Conservation (phyloP, 306 rosid genomes). For the Trifolium pratense region DNA sequence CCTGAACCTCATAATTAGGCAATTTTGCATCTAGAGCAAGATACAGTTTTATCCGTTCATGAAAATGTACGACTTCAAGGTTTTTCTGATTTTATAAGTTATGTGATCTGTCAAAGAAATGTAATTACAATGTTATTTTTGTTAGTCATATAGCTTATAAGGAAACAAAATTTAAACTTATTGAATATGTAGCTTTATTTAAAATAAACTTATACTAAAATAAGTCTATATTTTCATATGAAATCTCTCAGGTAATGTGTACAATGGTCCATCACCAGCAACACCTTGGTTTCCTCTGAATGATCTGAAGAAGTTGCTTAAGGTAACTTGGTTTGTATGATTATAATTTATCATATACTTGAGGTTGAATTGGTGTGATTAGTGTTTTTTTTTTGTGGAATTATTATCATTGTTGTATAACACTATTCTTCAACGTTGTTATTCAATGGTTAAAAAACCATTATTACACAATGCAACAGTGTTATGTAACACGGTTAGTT, state of each 20-base stretch:
- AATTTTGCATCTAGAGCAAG: conserved; percentile 80
- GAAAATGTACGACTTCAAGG: conserved; percentile 96
- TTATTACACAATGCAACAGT: too few relatives aligned
- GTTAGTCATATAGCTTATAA: neutral
- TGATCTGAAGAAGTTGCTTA: conserved; percentile 50
- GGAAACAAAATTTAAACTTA: neutral
- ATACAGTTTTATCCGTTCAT: conserved; percentile 68
- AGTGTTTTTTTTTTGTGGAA: too few relatives aligned
- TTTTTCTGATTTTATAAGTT: conserved; percentile 82
- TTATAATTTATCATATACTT: neutral
- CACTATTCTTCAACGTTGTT: too few relatives aligned
- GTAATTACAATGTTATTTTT: conserved; percentile 36
- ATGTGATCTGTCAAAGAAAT: conserved; percentile 70
- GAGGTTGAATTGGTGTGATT: too few relatives aligned
- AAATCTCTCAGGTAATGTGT: conserved; percentile 56
- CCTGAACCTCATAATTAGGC: conserved; percentile 77
- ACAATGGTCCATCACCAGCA: conserved; percentile 33
- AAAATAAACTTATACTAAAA: neutral
- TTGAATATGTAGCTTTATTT: neutral
- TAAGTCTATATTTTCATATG: conserved; percentile 39
- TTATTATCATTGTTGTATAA: too few relatives aligned
- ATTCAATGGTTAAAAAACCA: too few relatives aligned
- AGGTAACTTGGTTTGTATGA: neutral
- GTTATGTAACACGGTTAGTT: neutral
- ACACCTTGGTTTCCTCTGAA: conserved; percentile 54